These are phyloP conservation scores for Sarocladiaceae sp. DNA, from an alignment of 2,329 filamentous ascomycete species.

Conservation along the genomic window DNA sequence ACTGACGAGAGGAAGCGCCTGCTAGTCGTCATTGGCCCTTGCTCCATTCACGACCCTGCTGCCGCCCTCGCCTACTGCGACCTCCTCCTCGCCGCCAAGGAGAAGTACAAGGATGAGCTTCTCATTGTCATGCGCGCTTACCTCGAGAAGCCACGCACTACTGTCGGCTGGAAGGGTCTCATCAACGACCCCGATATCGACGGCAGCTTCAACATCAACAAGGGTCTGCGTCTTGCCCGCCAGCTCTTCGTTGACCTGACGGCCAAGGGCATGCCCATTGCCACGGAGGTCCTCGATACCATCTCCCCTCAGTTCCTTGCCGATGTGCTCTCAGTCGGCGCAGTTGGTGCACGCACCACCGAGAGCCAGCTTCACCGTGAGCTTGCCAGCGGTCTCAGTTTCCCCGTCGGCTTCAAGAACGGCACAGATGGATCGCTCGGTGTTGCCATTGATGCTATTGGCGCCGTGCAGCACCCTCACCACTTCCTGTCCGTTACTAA, in stretches of 20 bases:
- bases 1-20: slow-evolving; percentile 54
- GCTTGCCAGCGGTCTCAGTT: slow-evolving; percentile 85
- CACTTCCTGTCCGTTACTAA: slow-evolving; percentile 98
- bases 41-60: slow-evolving; percentile 92
- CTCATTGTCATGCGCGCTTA: slow-evolving; percentile 97
- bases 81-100: slow-evolving; percentile 69
- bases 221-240: slow-evolving; percentile 78
- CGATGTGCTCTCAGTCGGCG: slow-evolving; percentile 84
- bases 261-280: slow-evolving; percentile 87
- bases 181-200: slow-evolving; percentile 99
- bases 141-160: slow-evolving; percentile 96
- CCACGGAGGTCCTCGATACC: slow-evolving; percentile 96
- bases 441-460: slow-evolving; percentile 93
- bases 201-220: slow-evolving; percentile 98
- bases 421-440: slow-evolving; percentile 87
- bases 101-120: slow-evolving; percentile 84
- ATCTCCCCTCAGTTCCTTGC: slow-evolving; percentile 96
- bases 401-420: slow-evolving; percentile 99
- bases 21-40: slow-evolving; percentile 81
- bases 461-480: slow-evolving; percentile 83
- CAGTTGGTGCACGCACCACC: slow-evolving; percentile 91
- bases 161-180: slow-evolving; percentile 96
- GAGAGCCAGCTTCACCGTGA: slow-evolving; percentile 95
- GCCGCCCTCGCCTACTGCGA: slow-evolving; percentile 92
- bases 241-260: slow-evolving; percentile 93